Percentiles rank a stretch among this genome's conserved stretches.
phyloP scores from a whole-genome alignment of 495 filamentous ascomycete species.

The Penicillium psychrofluorescens region DNA sequence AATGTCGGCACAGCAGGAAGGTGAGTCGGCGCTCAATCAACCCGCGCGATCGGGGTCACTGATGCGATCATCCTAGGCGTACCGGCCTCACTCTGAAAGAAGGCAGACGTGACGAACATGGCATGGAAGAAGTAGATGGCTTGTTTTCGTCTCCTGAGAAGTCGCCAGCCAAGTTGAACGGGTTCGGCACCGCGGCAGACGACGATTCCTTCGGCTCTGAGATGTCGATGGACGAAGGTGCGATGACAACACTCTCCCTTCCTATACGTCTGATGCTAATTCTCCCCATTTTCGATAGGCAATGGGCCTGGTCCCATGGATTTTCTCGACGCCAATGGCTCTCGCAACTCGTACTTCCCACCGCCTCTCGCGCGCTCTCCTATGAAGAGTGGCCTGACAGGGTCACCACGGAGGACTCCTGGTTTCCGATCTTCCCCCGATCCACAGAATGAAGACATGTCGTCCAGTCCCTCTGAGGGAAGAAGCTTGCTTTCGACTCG shows the following conservation, averaged over 20 bases:
- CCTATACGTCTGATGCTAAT: constrained; percentile 3
- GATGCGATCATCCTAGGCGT: constrained; percentile 41
- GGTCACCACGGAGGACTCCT: constrained; percentile 37
- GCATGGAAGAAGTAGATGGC: constrained; percentile 75
- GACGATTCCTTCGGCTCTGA: constrained; percentile 32
- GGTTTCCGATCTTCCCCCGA: constrained; percentile 35
- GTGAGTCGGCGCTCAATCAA: constrained; percentile 27
- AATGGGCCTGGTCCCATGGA: constrained; percentile 38
- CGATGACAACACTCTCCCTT: background rate
- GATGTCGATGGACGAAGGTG: constrained; percentile 45
- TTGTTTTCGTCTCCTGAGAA: constrained; percentile 87
- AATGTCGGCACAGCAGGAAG: constrained; percentile 59
- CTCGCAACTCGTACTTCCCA: constrained; percentile 23
- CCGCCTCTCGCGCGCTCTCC: constrained; percentile 36
- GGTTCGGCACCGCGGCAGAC: constrained; percentile 16
- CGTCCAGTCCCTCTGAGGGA: constrained; percentile 35
- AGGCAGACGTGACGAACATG: constrained; percentile 81
- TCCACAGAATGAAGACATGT: constrained; percentile 20
- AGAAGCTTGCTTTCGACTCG: constrained; percentile 14
- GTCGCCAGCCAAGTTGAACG: constrained; percentile 37
- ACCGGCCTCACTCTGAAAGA: constrained; percentile 81
- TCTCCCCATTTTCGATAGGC: constrained; percentile 10
- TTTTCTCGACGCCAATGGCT: constrained; percentile 26
- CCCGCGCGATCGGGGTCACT: constrained; percentile 2
- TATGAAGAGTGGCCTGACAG: constrained; percentile 33